Evolutionary conservation across 2,329 filamentous ascomycete genomes (phyloP).

Genomic region (Paecilomyces niveus): DNA sequence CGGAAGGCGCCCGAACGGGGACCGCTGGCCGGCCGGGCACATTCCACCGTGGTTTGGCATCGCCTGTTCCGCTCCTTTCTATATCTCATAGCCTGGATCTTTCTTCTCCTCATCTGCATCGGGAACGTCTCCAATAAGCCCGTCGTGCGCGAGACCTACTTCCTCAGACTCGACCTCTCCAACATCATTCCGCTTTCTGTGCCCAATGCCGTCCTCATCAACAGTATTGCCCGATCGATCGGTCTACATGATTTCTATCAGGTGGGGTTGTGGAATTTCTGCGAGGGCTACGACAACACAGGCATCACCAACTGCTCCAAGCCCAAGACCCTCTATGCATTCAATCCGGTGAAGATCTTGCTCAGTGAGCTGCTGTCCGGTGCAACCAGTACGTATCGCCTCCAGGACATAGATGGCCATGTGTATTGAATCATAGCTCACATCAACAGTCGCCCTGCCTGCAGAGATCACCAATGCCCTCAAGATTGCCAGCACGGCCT

Average conservation of each 20-base stretch:
- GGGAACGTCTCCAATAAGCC: slow-evolving; percentile 61
- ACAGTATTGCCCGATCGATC: slow-evolving; percentile 77
- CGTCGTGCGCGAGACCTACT: slow-evolving; percentile 66
- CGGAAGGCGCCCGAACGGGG: slow-evolving; percentile 15
- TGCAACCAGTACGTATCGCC: slow-evolving; percentile 56
- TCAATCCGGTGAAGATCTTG: slow-evolving; percentile 80
- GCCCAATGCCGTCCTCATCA: slow-evolving; percentile 68
- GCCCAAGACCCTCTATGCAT: slow-evolving; percentile 71
- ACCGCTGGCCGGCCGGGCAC: slow-evolving; percentile 20
- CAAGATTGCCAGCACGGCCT: slow-evolving; percentile 64
- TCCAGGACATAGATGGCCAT: background rate
- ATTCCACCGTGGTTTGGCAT: slow-evolving; percentile 44
- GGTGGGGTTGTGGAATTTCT: slow-evolving; percentile 86
- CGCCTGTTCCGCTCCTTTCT: slow-evolving; percentile 59
- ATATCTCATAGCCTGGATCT: slow-evolving; percentile 68
- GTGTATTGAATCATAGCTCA: background rate
- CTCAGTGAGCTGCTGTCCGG: slow-evolving; percentile 72
- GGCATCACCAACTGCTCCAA: slow-evolving; percentile 66
- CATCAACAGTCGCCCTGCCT: slow-evolving; percentile 61
- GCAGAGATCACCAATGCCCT: slow-evolving; percentile 66
- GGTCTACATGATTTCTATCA: slow-evolving; percentile 93
- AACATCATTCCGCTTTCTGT: slow-evolving; percentile 70
- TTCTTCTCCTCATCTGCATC: slow-evolving; percentile 73
- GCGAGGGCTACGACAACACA: slow-evolving; percentile 71
- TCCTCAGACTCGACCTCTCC: slow-evolving; percentile 75